Evolutionary conservation across 2,329 filamentous ascomycete genomes (phyloP), one percentile per base, ranked within the genome.

Genomic region (Xylariales sp.): DNA sequence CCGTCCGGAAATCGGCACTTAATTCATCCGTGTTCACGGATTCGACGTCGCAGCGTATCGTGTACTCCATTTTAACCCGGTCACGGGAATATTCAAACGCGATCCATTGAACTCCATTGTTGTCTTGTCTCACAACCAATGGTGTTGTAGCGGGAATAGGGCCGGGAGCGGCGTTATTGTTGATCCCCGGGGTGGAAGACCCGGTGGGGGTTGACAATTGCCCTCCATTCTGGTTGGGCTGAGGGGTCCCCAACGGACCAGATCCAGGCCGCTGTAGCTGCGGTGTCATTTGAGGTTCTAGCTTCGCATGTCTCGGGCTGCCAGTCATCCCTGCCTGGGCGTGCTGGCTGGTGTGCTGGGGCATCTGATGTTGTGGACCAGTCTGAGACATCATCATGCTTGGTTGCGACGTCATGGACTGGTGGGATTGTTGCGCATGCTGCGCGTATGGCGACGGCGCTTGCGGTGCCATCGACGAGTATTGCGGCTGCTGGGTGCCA

Each of bases 31-130:
- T 94, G 77, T 94, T 94, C 69, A 99, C 94, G 0, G 94, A 97
- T 82, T 98, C 96, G 23, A 98, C 96, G 75, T 98, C 96, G 79
- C 96, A 98, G 60, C 96, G 91, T 75, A 99, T 99, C 0, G 94
- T 97, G 82, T 99, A 99, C 81, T 98, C 94, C 94, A 98, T 97
- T 88, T 99, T 99, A 73, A 98, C 94, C 53, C 95, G 88, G 78
- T 99, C 95, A 68, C 95, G 90, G 10, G 95, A 98, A 79, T 99
- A 99, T 80, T 99, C 96, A 70, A 98, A 99, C 0, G 94, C 94
- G 76, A 98, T 98, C 96, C 96, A 98, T 80, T 98, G 96, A 6
- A 98, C 95, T 8, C 96, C 96, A 73, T 97, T 98, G 77, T 93
- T 92, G 75, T 98, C 96, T 80, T 98, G 95, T 72, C 94, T 86